Base-by-base conservation (phyloP, 2,329 filamentous ascomycete species). In the Trichoderma hamatum region DNA sequence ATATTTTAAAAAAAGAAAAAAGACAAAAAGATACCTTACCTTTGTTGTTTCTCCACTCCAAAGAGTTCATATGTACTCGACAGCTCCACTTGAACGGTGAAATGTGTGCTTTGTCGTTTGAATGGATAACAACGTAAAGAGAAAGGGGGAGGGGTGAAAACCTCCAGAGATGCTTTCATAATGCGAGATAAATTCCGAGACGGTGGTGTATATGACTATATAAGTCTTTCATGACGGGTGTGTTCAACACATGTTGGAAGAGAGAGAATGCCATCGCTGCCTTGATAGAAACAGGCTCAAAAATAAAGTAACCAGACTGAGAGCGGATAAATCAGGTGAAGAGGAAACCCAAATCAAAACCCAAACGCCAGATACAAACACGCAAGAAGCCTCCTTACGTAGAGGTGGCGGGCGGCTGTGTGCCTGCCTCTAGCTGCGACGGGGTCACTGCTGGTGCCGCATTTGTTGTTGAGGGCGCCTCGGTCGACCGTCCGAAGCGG, bases 341-440 rank as follows among this genome's bases (percentile, higher is more conserved):
- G 10, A 6, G 24, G n/a, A n/a, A 39, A 60, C 32, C 54, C 6
- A 19, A 7, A 14, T 16, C 9, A 13, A 49, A 67, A 59, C 24
- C 24, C 2, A 26, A 56, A 39, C 49, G 54, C 11, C 32, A 46
- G 19, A 32, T 11, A 32, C 26, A 65, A 43, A 11, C 34, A 5
- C 51, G 19, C 51, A 32, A 51, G 13, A 60, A 3, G 28, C 59
- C 19, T 43, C 39, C 19, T 63, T 14, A 63, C 62, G 68, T 68
- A 56, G 58, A 46, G 7, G 69, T 69, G 58, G 65, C 59, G 5
- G 73, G 56, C 19, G 72, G 73, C 62, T 79, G 78, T 62, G 77
- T 76, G 66, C 82, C 83, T 28, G 83, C 79, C 74, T 85, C 83
- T 13, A 85, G 78, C 71, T 85, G 82, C 62, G 82, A 82, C 6